Evolutionary conservation across 345 rosid species (phyloP).

Genomic region (Mallotus nudiflorus): DNA sequence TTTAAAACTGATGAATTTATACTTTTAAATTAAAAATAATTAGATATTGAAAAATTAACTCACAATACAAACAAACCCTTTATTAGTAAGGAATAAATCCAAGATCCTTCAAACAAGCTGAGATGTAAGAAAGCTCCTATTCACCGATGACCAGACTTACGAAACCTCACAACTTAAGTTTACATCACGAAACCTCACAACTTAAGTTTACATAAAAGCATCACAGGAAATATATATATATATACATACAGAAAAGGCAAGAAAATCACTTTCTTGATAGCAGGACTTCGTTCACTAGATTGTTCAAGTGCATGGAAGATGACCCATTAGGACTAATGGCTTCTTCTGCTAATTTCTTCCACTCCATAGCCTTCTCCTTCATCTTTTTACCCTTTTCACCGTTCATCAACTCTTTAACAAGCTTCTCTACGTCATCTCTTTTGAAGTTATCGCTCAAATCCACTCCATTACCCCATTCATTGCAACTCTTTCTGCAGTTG

Average conservation of each 20-base stretch:
- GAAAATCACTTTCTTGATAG: constrained; percentile 6
- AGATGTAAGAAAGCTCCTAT: too few relatives aligned
- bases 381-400: constrained; percentile 3
- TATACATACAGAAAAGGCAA: too few relatives aligned
- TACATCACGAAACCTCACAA: too few relatives aligned
- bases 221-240: too few relatives aligned
- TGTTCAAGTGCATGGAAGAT: constrained; percentile 11
- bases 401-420: constrained; percentile 7
- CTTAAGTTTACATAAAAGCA: not conserved
- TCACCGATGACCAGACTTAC: too few relatives aligned
- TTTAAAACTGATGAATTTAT: too few relatives aligned
- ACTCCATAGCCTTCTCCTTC: not conserved
- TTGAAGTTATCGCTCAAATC: constrained; percentile 4
- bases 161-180: not conserved
- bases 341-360: constrained; percentile 16
- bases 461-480: constrained; percentile 5
- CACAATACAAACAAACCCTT: too few relatives aligned
- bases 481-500: constrained; percentile 14
- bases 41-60: too few relatives aligned
- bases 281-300: constrained; percentile 10
- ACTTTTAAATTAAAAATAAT: too few relatives aligned
- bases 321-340: constrained; percentile 1
- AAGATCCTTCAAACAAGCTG: too few relatives aligned
- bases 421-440: constrained; percentile 14
- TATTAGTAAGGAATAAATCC: too few relatives aligned